Conservation (phyloP, 768 basidiomycete genomes). For the Lactarius deliciosus region DNA sequence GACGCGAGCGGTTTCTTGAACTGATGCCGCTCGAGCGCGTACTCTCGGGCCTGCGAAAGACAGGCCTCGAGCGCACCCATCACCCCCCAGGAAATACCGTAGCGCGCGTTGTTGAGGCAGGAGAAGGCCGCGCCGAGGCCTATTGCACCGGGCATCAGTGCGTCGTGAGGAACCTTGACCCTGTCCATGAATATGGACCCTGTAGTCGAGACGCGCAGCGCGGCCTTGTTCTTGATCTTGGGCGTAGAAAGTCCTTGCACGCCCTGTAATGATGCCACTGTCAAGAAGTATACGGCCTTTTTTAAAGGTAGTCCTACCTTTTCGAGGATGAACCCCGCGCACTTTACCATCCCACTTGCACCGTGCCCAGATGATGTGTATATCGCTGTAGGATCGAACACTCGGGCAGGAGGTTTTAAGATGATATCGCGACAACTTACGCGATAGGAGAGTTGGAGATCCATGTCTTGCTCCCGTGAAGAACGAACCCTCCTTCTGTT, state of each 20-base stretch:
- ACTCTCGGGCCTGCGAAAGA: slow-evolving; percentile 68
- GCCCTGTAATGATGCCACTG: slow-evolving; percentile 49
- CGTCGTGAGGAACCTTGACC: slow-evolving; percentile 70
- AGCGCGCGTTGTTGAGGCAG: slow-evolving; percentile 88
- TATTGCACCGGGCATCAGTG: slow-evolving; percentile 72
- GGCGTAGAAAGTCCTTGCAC: slow-evolving; percentile 80
- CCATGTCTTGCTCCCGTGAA: slow-evolving; percentile 97
- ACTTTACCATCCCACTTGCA: slow-evolving; percentile 93
- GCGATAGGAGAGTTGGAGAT: slow-evolving; percentile 93
- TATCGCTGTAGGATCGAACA: slow-evolving; percentile 54
- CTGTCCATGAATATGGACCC: slow-evolving; percentile 92
- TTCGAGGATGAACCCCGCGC: slow-evolving; percentile 84
- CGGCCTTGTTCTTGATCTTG: slow-evolving; percentile 89
- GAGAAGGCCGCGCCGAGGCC: slow-evolving; percentile 88
- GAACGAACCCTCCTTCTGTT: slow-evolving; percentile 75
- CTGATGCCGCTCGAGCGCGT: slow-evolving; percentile 88
- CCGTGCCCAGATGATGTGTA: slow-evolving; percentile 92
- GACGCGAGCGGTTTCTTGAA: slow-evolving; percentile 87
- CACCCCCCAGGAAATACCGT: slow-evolving; percentile 90
- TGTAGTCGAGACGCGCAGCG: slow-evolving; percentile 80
- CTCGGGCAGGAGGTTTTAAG: slow-evolving; percentile 17
- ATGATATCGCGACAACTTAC: slow-evolving; percentile 38
- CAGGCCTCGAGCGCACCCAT: slow-evolving; percentile 97
- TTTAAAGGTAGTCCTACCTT: slow-evolving; percentile 55
- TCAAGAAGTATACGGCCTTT: not conserved